Conservation (phyloP, 352 stramenopile species). For the Phytophthora hybrid region DNA sequence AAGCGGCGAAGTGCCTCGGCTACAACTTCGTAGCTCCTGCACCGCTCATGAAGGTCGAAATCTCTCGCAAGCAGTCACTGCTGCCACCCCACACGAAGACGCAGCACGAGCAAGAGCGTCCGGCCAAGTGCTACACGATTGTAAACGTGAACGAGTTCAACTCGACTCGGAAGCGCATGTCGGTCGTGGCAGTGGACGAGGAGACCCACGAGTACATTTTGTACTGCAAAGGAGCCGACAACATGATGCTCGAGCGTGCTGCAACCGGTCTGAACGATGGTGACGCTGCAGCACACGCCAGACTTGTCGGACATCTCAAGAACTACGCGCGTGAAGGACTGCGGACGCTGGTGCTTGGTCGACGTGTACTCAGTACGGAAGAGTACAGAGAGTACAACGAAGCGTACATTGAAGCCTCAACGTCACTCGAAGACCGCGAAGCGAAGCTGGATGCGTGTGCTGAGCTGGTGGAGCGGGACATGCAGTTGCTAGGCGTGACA, state of each 20-base stretch:
- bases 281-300: slow-evolving; percentile 23
- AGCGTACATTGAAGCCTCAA: slow-evolving; percentile 61
- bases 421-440: slow-evolving; percentile 61
- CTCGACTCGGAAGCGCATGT: slow-evolving; percentile 98
- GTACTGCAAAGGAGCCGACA: slow-evolving; percentile 88
- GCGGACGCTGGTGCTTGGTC: slow-evolving; percentile 79
- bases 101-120: slow-evolving; percentile 16
- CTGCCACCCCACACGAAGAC: slow-evolving; percentile 25
- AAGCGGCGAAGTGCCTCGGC: slow-evolving; percentile 65
- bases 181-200: slow-evolving; percentile 89
- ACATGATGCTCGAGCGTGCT: slow-evolving; percentile 80
- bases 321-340: slow-evolving; percentile 81
- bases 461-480: slow-evolving; percentile 69
- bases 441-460: slow-evolving; percentile 62
- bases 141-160: slow-evolving; percentile 89
- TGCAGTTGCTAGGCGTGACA: slow-evolving; percentile 92
- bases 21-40: slow-evolving; percentile 68
- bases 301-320: slow-evolving; percentile 59
- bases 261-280: slow-evolving; percentile 17
- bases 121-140: slow-evolving; percentile 55
- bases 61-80: slow-evolving; percentile 49
- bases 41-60: slow-evolving; percentile 59
- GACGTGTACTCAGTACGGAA: slow-evolving; percentile 50
- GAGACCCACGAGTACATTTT: slow-evolving; percentile 56
- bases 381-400: slow-evolving; percentile 72